Evolutionary conservation across 208 protist genomes (phyloP).

Genomic region (Crithidia sp.): DNA sequence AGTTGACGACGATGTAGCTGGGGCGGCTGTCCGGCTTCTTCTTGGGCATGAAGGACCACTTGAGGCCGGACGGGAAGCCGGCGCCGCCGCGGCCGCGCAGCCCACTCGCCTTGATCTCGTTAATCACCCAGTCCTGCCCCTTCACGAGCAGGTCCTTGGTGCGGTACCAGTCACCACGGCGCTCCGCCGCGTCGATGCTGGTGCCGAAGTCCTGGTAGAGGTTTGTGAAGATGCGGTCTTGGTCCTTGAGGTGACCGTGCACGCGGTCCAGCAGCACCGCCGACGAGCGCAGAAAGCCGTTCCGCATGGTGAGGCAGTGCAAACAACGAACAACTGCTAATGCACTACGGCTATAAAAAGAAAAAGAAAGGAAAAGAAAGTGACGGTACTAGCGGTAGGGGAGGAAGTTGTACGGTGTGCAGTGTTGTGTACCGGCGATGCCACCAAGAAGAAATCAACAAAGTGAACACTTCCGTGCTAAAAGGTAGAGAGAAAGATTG

Average conservation of each 20-base stretch:
- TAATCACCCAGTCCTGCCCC: constrained; percentile 97
- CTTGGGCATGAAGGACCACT: constrained; percentile 99
- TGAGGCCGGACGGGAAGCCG: constrained; percentile 98
- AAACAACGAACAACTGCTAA: not conserved
- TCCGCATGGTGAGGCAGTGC: constrained; percentile 15
- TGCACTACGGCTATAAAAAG: not conserved
- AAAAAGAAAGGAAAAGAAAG: not conserved
- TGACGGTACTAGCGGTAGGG: not conserved
- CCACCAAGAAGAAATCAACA: no score
- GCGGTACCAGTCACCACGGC: constrained; percentile 98
- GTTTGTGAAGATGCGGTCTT: constrained; percentile 99
- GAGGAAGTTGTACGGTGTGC: no score
- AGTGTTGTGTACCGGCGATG: no score
- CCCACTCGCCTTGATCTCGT: constrained; percentile 96
- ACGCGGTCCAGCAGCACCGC: constrained; percentile 48
- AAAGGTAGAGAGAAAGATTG: not conserved
- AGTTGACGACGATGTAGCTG: constrained; percentile 99
- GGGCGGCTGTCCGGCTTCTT: constrained; percentile 90
- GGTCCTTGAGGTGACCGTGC: constrained; percentile 94
- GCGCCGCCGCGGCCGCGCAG: constrained; percentile 98
- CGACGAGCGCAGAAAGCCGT: constrained; percentile 50
- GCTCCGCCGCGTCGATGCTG: constrained; percentile 91
- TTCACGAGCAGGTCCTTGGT: constrained; percentile 97
- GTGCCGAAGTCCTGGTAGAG: constrained; percentile 97
- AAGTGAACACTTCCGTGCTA: no score